Evolutionary conservation across 176 grass and related monocot species (phyloP), one percentile per base, ranked within the genome.

Genomic region (Panicum miliaceum): DNA sequence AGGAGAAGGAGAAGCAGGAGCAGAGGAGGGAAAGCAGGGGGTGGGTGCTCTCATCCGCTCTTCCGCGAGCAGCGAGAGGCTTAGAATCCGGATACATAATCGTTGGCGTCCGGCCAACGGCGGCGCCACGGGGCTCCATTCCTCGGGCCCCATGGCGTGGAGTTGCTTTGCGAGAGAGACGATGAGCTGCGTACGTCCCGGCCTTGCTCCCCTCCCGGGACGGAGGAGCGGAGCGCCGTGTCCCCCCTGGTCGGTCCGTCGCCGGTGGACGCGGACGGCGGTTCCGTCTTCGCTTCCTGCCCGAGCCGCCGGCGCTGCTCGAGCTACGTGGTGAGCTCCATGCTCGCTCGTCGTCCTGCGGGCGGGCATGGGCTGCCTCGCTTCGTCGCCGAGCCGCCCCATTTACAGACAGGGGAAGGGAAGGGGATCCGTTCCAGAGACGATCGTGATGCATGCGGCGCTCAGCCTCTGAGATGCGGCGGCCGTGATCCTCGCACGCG

Each of bases 261-360:
- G 70, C 70, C 70, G 45, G 45, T 73, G 43, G 43, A 73, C 25
- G 25, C 46, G 70, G 70, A 73, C 69, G 42, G 41, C 42, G 68
- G 25, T 43, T 7, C 2, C 68, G 68, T 14, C 26, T 71, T 43
- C 68, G 66, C 41, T 38, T n/a, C 38, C 3, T 34, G 29, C 29
- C 2, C 29, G 29, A 32, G 29, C 29, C 29, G 29, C 29, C 29
- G 29, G 29, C 29, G 29, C 29, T 32, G 29, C 29, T 32, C 29
- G 29, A 23, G 67, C 67, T 69, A 69, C 22, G 68, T 71, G 43
- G 70, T 50, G 70, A 73, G 70, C 70, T 4, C 43, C 70, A 73
- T 73, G 41, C 29, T 32, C 29, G 29, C 29, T 32, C 25, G 45
- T 27, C 69, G 27, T 45, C 69, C 2, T 48, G 69, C 69, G 69